Percentiles rank a stretch among this genome's conserved stretches.
These are phyloP conservation scores for Lasiodiplodia hormozganensis DNA, from an alignment of 2,329 filamentous ascomycete species.

Conservation along the genomic window DNA sequence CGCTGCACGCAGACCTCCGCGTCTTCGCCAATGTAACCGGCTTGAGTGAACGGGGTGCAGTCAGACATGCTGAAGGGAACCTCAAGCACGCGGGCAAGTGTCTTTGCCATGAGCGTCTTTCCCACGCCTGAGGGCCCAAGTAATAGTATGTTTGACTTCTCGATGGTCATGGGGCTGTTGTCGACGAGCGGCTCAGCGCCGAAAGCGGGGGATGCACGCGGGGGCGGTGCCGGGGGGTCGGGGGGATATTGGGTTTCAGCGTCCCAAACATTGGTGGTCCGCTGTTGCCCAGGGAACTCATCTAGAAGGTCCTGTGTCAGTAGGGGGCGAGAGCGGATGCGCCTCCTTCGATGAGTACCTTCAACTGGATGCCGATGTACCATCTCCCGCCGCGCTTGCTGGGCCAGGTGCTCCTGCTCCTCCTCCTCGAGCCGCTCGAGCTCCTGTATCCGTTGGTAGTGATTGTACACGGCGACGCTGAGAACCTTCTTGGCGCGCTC, in stretches of 20 bases:
- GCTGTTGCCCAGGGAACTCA: conserved; percentile 68
- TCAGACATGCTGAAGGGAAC: conserved; percentile 96
- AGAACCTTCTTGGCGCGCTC: conserved; percentile 93
- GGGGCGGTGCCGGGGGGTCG: conserved; percentile 33
- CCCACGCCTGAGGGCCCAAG: conserved; percentile 93
- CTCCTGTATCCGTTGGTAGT: conserved; percentile 87
- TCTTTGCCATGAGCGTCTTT: conserved; percentile 95
- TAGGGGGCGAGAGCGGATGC: background rate
- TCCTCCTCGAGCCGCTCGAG: conserved; percentile 79
- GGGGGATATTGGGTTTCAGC: conserved; percentile 32
- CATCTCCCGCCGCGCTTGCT: conserved; percentile 74
- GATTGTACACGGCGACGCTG: conserved; percentile 93
- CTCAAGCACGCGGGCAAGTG: conserved; percentile 88
- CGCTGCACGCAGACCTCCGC: conserved; percentile 95
- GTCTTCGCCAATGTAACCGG: conserved; percentile 96
- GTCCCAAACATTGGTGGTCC: conserved; percentile 51
- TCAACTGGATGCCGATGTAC: conserved; percentile 76
- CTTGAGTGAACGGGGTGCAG: conserved; percentile 94
- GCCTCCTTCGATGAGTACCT: conserved; percentile 57
- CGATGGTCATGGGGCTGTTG: conserved; percentile 72
- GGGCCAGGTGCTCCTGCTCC: conserved; percentile 74
- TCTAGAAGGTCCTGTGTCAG: conserved; percentile 49
- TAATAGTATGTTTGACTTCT: conserved; percentile 93
- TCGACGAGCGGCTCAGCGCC: conserved; percentile 58
- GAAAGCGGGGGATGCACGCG: conserved; percentile 36